These are phyloP conservation scores for Candida sonorensis DNA, from an alignment of 805 yeast species.

Conservation along the genomic window DNA sequence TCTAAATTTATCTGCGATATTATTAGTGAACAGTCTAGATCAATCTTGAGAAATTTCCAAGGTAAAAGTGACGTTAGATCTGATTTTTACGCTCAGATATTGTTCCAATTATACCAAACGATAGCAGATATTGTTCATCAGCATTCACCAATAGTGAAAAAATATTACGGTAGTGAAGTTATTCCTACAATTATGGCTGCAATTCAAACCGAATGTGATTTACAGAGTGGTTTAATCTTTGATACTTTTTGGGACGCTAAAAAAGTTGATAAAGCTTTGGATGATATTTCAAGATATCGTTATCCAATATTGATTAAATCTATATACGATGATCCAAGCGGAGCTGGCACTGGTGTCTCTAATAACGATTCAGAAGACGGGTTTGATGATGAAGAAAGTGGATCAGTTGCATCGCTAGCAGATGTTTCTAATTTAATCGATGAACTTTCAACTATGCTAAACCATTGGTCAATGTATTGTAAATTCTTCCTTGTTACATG, in stretches of 20 bases:
- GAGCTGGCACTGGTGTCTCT: too few relatives aligned
- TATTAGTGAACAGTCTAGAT: conserved; percentile 71
- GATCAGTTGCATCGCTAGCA: conserved; percentile 39
- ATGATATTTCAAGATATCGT: conserved; percentile 49
- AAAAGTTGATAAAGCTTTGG: conserved; percentile 46
- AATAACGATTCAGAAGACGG: too few relatives aligned
- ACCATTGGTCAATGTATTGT: conserved; percentile 79
- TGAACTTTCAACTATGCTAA: conserved; percentile 71
- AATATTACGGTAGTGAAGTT: conserved; percentile 61
- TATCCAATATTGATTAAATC: conserved; percentile 39
- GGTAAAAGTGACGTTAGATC: conserved; percentile 29
- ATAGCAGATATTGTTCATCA: conserved; percentile 80
- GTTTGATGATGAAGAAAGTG: conserved; percentile 12
- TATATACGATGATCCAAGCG: conserved; percentile 23
- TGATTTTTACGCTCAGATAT: conserved; percentile 53
- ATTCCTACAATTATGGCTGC: conserved; percentile 62
- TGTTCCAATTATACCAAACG: conserved; percentile 70
- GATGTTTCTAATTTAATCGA: conserved; percentile 59
- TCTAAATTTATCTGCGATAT: conserved; percentile 82
- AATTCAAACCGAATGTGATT: conserved; percentile 82
- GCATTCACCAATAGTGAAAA: conserved; percentile 72
- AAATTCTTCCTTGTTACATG: conserved; percentile 67
- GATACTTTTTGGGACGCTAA: conserved; percentile 81
- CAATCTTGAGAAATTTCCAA: conserved; percentile 45
- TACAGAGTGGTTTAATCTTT: conserved; percentile 83